Base-by-base conservation (phyloP, 2,329 filamentous ascomycete genomes). In the Xenosphaeropsis pyriputrescens region DNA sequence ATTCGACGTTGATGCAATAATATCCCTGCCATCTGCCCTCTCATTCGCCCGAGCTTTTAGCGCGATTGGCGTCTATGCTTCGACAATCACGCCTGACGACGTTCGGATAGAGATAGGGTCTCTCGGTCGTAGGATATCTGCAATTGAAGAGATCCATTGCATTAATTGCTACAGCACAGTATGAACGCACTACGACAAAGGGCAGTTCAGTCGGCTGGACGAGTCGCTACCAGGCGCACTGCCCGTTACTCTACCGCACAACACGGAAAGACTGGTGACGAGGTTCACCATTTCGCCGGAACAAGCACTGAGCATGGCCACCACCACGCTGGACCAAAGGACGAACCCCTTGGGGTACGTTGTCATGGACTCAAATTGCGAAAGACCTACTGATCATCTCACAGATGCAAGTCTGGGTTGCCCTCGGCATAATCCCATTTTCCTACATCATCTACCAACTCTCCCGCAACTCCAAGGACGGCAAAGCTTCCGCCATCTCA, bases 271-370 rank as follows among this genome's bases (percentile, higher is more conserved):
- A 39, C 41, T 16, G 47, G 41, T 14, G 35, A 47, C 39, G 39
- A 48, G n/a, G 45, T 32, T 16, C 43, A 50, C 22, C 44, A 48
- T 35, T 42, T 32, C 30, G 41, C 37, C 15, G 38, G 35, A 32
- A 40, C 37, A 18, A 44, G 43, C 38, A 42, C 41, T 13, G 43
- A 45, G n/a, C 45, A 48, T 39, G 47, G 50, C 37, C 54, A 59
- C 37, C 52, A 55, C 41, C 55, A 57, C 39, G 49, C 52, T 40
- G 47, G 47, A 42, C 58, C 64, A 37, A 58, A 52, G 39, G 59
- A 60, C 41, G 68, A 72, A 53, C 58, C 60, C 42, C 57, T 70
- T 42, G 67, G 68, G 38, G 68, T 72, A 60, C 51, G 65, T 63
- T 43, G 30, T 39, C 34, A 35, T 17, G 32, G 38, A 37, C 3